Evolutionary conservation across 2,329 filamentous ascomycete genomes (phyloP).

Genomic region (Colletotrichum kahawae): DNA sequence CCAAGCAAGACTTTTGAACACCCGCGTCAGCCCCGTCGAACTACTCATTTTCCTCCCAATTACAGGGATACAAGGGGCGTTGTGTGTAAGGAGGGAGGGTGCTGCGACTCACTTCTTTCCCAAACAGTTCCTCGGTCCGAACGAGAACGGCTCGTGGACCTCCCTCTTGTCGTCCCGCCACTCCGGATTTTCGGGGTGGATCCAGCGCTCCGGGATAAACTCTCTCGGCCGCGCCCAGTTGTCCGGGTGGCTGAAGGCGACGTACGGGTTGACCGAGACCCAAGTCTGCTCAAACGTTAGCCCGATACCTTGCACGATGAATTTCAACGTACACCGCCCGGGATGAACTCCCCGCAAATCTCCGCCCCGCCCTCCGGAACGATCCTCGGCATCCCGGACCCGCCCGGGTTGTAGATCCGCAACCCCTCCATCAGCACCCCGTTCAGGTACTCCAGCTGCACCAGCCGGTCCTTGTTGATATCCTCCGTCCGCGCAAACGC

Average conservation of each 20-base stretch:
- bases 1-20: constrained; percentile 47
- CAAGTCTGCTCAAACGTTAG: not conserved
- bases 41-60: not conserved
- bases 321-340: constrained; percentile 32
- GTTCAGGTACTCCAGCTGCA: constrained; percentile 39
- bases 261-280: constrained; percentile 14
- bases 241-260: constrained; percentile 1
- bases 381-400: constrained; percentile 27
- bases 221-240: constrained; percentile 48
- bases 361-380: constrained; percentile 36
- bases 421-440: constrained; percentile 47
- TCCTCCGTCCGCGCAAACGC: constrained; percentile 39
- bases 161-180: constrained; percentile 42
- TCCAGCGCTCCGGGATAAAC: constrained; percentile 54
- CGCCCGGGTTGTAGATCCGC: constrained; percentile 34
- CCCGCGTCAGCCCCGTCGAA: not conserved
- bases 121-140: constrained; percentile 55
- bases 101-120: constrained; percentile 43
- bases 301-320: not conserved
- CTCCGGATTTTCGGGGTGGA: constrained; percentile 11
- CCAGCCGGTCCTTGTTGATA: constrained; percentile 38
- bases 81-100: not conserved
- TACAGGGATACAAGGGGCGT: not conserved
- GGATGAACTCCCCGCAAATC: constrained; percentile 35
- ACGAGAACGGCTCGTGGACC: constrained; percentile 51